Base-by-base conservation (phyloP, 768 basidiomycete species). In the Boletellus sp. region DNA sequence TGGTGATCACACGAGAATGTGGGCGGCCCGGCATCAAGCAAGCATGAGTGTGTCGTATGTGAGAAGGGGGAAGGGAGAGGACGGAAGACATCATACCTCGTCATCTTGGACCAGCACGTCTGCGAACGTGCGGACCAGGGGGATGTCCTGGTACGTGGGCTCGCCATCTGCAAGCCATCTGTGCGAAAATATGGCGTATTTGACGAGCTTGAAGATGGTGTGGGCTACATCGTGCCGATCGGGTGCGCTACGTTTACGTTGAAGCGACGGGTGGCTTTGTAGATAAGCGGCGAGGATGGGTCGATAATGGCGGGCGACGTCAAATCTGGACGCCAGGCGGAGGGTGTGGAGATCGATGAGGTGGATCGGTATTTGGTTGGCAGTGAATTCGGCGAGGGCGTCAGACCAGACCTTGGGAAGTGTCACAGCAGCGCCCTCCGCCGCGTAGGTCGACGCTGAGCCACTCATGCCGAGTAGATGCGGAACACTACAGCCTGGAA, bases 101-200 rank as follows among this genome's bases (percentile, higher is more conserved):
- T 50, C 36, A 8, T 50, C 28, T 10, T 39, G 51, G 36, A 37
- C 26, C 16, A 52, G 28, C 31, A 10, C 31, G 9, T 51, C 35
- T 2, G 48, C 47, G 7, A 50, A 52, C 13, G 24, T 32, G 17
- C 35, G 10, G 35, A 50, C 24, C 28, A 36, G n/a, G 32, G 48
- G 37, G 33, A 56, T 47, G 24, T 56, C 51, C 17, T 42, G 15
- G 42, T 42, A 58, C 6, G 47, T 38, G 16, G 51, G 57, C 16
- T 58, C 54, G 10, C 57, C 54, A 1, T 48, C 50, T 12, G 12
- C 24, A 32, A 51, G 48, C 49, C 55, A 58, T 16, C 52, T 16
- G 26, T 56, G 55, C n/a, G 57, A 56, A 19, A 58, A 49, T 31
- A 56, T 56, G 2, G 56, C 56, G 9, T 58, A 56, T 42, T 42